phyloP scores from a whole-genome alignment of 2,329 filamentous ascomycete species.

The Paraphaeosphaeria sporulosa region DNA sequence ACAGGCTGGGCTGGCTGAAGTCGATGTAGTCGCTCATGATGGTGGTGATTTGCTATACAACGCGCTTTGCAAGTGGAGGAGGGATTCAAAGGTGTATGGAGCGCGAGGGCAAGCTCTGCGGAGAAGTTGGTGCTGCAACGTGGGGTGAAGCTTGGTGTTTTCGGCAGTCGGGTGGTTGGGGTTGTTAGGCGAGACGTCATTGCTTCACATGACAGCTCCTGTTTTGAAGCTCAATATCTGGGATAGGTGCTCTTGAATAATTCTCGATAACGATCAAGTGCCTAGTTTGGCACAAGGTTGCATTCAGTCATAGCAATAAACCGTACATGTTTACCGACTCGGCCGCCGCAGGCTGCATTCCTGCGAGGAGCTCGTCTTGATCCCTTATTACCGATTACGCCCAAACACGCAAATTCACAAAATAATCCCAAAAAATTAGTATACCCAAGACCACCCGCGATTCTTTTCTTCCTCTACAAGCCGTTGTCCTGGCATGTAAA shows the following conservation, averaged over 20 bases:
- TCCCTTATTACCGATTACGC: not conserved
- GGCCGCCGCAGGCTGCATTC: not conserved
- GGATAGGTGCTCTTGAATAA: not conserved
- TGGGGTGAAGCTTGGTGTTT: conserved; percentile 20
- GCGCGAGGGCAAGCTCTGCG: not conserved
- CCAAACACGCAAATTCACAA: not conserved
- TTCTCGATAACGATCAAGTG: no score
- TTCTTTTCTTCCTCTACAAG: conserved; percentile 49
- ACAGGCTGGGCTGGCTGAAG: conserved; percentile 56
- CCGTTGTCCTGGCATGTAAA: conserved; percentile 79
- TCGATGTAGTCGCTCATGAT: conserved; percentile 47
- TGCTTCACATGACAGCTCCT: conserved; percentile 21
- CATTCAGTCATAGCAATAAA: not conserved
- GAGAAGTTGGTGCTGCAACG: conserved; percentile 9
- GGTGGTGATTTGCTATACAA: not conserved
- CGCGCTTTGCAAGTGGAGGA: not conserved
- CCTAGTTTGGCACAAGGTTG: not conserved
- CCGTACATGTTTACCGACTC: not conserved
- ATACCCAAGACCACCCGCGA: not conserved
- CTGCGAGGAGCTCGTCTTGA: not conserved
- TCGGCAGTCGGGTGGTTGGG: conserved; percentile 23
- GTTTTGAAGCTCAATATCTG: not conserved
- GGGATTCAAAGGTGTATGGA: not conserved
- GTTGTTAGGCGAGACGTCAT: conserved; percentile 37
- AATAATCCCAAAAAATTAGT: not conserved